phyloP scores from a whole-genome alignment of 129 eudicot genomes.

The Sambucus nigra region DNA sequence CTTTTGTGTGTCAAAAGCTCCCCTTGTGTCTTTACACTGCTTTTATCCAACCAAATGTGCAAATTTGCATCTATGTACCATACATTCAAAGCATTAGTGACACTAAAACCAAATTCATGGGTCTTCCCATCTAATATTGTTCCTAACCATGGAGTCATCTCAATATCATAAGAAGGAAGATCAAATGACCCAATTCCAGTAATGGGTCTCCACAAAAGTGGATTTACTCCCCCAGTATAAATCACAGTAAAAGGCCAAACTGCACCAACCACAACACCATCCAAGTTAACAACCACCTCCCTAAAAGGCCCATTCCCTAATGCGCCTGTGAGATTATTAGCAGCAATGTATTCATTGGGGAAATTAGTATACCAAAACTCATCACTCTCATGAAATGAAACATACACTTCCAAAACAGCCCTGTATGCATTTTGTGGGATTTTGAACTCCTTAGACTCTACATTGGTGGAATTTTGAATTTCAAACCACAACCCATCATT shows the following conservation, averaged over 20 bases:
- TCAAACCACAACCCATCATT: conserved; percentile 85
- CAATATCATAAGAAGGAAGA: conserved; percentile 77
- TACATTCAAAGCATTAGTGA: conserved; percentile 64
- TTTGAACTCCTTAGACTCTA: conserved; percentile 31
- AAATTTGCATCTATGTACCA: conserved; percentile 87
- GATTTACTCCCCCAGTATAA: conserved; percentile 71
- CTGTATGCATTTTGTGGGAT: conserved; percentile 56
- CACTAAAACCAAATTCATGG: conserved; percentile 51
- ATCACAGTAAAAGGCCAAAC: conserved; percentile 82
- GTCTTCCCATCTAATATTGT: conserved; percentile 39
- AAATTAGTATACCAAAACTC: conserved; percentile 70
- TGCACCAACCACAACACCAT: conserved; percentile 49
- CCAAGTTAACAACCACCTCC: conserved; percentile 65
- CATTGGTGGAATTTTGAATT: conserved; percentile 39
- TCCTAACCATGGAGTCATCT: conserved; percentile 64
- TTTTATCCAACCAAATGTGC: conserved; percentile 66
- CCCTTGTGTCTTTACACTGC: conserved; percentile 36
- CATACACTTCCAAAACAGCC: conserved; percentile 80
- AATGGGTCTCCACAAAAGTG: conserved; percentile 77
- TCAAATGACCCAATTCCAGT: conserved; percentile 70
- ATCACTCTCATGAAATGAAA: conserved; percentile 78
- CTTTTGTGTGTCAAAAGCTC: conserved; percentile 29
- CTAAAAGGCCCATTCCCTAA: conserved; percentile 82
- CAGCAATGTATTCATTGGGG: conserved; percentile 47
- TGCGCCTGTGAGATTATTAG: conserved; percentile 40